These are phyloP conservation scores for Pseudodiploospora longispora DNA, from an alignment of 2,329 filamentous ascomycete species.

Conservation along the genomic window DNA sequence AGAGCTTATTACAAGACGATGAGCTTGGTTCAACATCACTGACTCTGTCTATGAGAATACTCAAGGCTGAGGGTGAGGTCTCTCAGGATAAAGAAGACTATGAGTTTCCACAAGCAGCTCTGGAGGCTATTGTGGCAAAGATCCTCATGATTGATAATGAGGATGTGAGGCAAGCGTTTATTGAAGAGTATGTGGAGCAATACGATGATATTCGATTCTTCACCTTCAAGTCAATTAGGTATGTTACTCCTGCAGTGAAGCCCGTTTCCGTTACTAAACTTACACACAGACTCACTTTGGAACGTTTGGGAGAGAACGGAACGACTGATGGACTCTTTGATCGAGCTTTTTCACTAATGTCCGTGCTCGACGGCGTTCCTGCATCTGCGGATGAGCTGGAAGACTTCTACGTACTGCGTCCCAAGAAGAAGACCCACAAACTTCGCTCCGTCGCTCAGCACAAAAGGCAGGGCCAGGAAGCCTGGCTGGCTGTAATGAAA, in stretches of 20 bases:
- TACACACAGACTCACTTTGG: conserved; percentile 17
- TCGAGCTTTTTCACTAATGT: conserved; percentile 54
- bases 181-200: conserved; percentile 68
- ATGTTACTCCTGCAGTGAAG: conserved; percentile 29
- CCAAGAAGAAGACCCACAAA: conserved; percentile 59
- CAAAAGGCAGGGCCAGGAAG: conserved; percentile 74
- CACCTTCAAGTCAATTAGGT: conserved; percentile 68
- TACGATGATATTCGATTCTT: conserved; percentile 82
- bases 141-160: conserved; percentile 52
- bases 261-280: conserved; percentile 1
- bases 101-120: conserved; percentile 60
- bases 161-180: conserved; percentile 61
- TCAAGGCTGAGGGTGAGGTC: conserved; percentile 69
- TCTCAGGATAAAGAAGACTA: conserved; percentile 54
- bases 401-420: conserved; percentile 58
- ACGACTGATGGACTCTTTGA: conserved; percentile 34
- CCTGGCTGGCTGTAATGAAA: conserved; percentile 74
- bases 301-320: conserved; percentile 13
- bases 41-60: conserved; percentile 71
- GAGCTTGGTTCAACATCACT: conserved; percentile 62
- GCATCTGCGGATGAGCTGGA: conserved; percentile 57
- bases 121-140: conserved; percentile 55
- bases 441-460: conserved; percentile 60
- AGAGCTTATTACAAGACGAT: conserved; percentile 54
- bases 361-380: conserved; percentile 63